Conservation (phyloP, 495 filamentous ascomycete species). For the Margaritispora aquatica region DNA sequence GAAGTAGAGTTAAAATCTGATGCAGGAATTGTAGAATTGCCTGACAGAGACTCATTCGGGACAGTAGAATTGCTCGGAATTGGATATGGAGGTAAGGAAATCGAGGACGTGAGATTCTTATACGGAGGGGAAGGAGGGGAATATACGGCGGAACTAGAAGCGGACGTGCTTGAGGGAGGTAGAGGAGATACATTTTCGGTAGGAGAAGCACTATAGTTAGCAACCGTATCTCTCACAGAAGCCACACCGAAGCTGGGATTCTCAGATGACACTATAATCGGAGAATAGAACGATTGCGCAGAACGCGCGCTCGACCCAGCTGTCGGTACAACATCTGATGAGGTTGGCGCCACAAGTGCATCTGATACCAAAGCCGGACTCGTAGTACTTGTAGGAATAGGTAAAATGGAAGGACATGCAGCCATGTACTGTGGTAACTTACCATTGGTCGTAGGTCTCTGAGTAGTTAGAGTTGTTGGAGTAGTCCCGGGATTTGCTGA, state of each 20-base stretch:
- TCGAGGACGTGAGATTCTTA: not conserved
- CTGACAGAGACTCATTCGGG: too few relatives aligned
- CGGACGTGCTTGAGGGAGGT: not conserved
- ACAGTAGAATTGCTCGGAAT: not conserved
- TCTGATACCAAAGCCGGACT: not conserved
- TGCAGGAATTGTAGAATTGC: not conserved
- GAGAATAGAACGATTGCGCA: not conserved
- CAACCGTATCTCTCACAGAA: not conserved
- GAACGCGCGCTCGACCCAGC: not conserved
- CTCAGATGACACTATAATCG: not conserved
- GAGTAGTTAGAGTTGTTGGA: not conserved
- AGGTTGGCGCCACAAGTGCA: not conserved
- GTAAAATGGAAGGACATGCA: conserved; percentile 11
- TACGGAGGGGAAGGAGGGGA: not conserved
- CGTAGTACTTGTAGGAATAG: not conserved
- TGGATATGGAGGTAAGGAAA: conserved; percentile 1
- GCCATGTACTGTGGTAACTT: conserved; percentile 6
- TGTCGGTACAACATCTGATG: not conserved
- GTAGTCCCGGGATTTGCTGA: not conserved
- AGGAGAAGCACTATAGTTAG: not conserved
- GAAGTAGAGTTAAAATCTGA: conserved; percentile 14
- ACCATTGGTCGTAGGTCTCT: conserved; percentile 5
- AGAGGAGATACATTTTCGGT: not conserved
- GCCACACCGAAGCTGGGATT: not conserved
- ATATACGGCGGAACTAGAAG: not conserved